Evolutionary conservation across 2,329 filamentous ascomycete genomes (phyloP).

Genomic region (Paecilomyces formosus): DNA sequence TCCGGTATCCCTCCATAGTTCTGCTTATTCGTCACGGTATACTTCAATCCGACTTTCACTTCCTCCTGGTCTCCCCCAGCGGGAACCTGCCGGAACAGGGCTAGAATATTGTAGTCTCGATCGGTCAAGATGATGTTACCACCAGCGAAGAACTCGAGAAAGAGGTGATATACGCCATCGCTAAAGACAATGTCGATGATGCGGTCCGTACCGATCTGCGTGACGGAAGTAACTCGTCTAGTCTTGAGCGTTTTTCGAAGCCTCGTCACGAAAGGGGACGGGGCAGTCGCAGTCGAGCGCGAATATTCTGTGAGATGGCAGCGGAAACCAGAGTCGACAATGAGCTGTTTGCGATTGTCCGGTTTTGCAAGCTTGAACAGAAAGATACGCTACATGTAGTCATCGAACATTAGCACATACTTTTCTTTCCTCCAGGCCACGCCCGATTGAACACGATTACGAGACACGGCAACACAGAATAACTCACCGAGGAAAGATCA

Average conservation of each 20-base stretch:
- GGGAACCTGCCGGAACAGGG: slow-evolving; percentile 69
- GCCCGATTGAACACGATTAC: neutral
- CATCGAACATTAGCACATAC: neutral
- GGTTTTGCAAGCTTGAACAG: slow-evolving; percentile 92
- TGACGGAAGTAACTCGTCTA: slow-evolving; percentile 68
- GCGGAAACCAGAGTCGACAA: slow-evolving; percentile 92
- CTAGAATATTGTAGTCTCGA: slow-evolving; percentile 70
- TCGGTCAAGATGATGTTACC: slow-evolving; percentile 95
- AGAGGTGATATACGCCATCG: slow-evolving; percentile 80
- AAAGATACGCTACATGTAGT: slow-evolving; percentile 62
- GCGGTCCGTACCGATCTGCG: slow-evolving; percentile 85
- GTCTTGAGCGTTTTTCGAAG: slow-evolving; percentile 86
- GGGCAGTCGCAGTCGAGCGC: slow-evolving; percentile 74
- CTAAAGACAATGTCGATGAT: slow-evolving; percentile 90
- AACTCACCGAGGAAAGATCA: slow-evolving; percentile 70
- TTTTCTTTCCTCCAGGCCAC: no score
- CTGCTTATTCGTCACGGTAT: slow-evolving; percentile 73
- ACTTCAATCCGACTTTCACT: slow-evolving; percentile 67
- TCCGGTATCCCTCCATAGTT: slow-evolving; percentile 71
- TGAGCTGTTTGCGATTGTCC: slow-evolving; percentile 76
- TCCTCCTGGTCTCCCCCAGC: slow-evolving; percentile 80
- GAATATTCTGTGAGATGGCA: slow-evolving; percentile 90
- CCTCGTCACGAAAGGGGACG: slow-evolving; percentile 76
- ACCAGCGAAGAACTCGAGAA: slow-evolving; percentile 91
- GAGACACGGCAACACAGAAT: neutral